Evolutionary conservation across 2,329 filamentous ascomycete species (phyloP), one percentile per base, ranked within the genome.

Genomic region (Arthrobotrys sinensis): DNA sequence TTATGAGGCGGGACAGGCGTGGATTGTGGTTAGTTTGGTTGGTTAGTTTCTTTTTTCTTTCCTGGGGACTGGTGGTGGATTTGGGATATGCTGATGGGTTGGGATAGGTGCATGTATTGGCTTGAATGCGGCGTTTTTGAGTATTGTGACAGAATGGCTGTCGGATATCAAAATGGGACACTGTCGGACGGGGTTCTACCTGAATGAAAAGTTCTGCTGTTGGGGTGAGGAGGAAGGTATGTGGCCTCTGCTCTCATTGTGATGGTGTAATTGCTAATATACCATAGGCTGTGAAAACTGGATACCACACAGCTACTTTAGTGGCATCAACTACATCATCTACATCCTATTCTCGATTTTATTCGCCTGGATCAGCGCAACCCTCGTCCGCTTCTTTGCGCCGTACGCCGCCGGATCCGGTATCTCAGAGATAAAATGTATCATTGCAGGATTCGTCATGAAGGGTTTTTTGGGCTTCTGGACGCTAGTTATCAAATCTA

Each of bases 401-500:
- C 96, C 96, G 0, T 99, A 99, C 84, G 96, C 96, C 10, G 96
- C 96, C 38, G 96, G 96, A 14, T 97, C 93, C 11, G 96, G 96
- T 46, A 99, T 99, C 75, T 97, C 94, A 11, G 96, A 99, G 86
- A 99, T 99, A 88, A 99, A 99, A 85, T 97, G 94, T 85, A 98
- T 99, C 83, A 97, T 99, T 83, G 96, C 95, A 3, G 96, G 96
- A 2, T 99, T 99, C 83, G 93, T 98, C 62, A 99, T 99, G 96
- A 97, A 98, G 85, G 96, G 94, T 0, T 99, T 99, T 83, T 88
- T 99, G 14, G 94, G 95, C 19, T 91, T 91, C 82, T 94, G 93
- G 89, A 98, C 96, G 4, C 87, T 99, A 36, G 84, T 96, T 77
- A 98, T 99, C 86, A 99, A 99, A 85, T 97, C 94, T 0, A 89